These are phyloP conservation scores for Daldinia bambusicola DNA, from an alignment of 495 filamentous ascomycete genomes.

Conservation along the genomic window DNA sequence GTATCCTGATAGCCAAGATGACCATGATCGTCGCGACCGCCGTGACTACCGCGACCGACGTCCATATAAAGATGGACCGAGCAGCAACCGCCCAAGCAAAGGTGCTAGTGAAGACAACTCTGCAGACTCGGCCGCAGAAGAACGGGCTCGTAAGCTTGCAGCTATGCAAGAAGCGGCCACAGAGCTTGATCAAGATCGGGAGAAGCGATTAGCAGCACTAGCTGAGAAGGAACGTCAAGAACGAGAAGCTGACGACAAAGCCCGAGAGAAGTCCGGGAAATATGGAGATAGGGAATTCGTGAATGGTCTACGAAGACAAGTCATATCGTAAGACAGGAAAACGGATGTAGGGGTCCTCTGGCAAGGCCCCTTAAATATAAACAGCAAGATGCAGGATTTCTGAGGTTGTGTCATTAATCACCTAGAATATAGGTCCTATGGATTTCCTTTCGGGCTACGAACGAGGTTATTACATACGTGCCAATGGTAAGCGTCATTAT, in stretches of 20 bases:
- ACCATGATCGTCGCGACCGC: conserved; percentile 2
- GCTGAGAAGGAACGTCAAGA: conserved; percentile 71
- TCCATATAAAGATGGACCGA: conserved; percentile 32
- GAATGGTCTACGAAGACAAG: conserved; percentile 65
- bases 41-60: conserved; percentile 31
- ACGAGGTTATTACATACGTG: too few relatives aligned
- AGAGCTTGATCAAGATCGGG: conserved; percentile 78
- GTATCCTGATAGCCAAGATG: conserved; percentile 32
- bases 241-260: conserved; percentile 70
- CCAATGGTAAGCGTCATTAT: too few relatives aligned
- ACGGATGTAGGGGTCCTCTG: too few relatives aligned
- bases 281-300: conserved; percentile 72
- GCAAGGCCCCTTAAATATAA: too few relatives aligned
- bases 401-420: too few relatives aligned
- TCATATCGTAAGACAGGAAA: conserved; percentile 24
- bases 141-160: conserved; percentile 75
- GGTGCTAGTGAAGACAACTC: conserved; percentile 13
- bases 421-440: too few relatives aligned
- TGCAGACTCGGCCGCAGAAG: conserved; percentile 54
- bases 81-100: conserved; percentile 7
- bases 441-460: too few relatives aligned
- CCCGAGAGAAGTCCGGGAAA: conserved; percentile 65
- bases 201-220: conserved; percentile 74
- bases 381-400: too few relatives aligned
- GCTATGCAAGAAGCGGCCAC: conserved; percentile 90